Base-by-base conservation (phyloP, 2,329 filamentous ascomycete species). In the Aspergillus fijiensis region DNA sequence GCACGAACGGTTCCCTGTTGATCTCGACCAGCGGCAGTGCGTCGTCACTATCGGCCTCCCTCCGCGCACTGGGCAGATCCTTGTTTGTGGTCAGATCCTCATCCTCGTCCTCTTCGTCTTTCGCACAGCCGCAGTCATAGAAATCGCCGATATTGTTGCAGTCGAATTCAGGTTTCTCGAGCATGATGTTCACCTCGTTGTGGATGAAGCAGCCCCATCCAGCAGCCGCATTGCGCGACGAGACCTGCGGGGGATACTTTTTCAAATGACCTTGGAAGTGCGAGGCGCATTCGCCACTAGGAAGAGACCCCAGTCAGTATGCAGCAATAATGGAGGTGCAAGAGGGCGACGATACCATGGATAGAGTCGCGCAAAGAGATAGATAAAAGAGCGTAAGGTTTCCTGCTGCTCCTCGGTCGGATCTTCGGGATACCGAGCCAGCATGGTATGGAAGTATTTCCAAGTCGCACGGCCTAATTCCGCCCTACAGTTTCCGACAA, bases 161-260 rank as follows among this genome's bases (percentile, higher is more conserved):
- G 71, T 88, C 85, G 68, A 88, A 89, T 23, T 84, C 72, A 5
- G 82, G 79, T 71, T 89, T 89, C 33, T 81, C 73, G 61, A 89
- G 75, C 68, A 84, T 82, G 69, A 83, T 80, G 69, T 89, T 89
- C 62, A 89, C 86, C 68, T 87, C 80, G 64, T 89, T 89, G 69
- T 89, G 86, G 47, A 88, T 83, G 69, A 86, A 85, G 70, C 86
- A 89, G 9, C 82, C 86, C 86, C 86, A 89, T 29, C 81, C 85
- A 3, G 86, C 85, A n/a, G 86, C 86, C 1, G 82, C 81, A 57
- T 81, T 83, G 48, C 86, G 80, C 23, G 84, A 86, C 5, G 83
- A 84, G 16, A 87, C 85, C 69, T 89, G 86, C 14, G 86, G 86
- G 47, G 86, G 86, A 66, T 84, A 88, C 65, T 86, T 85, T 66